phyloP scores from a whole-genome alignment of 768 basidiomycete species.

The Asterophora parasitica region DNA sequence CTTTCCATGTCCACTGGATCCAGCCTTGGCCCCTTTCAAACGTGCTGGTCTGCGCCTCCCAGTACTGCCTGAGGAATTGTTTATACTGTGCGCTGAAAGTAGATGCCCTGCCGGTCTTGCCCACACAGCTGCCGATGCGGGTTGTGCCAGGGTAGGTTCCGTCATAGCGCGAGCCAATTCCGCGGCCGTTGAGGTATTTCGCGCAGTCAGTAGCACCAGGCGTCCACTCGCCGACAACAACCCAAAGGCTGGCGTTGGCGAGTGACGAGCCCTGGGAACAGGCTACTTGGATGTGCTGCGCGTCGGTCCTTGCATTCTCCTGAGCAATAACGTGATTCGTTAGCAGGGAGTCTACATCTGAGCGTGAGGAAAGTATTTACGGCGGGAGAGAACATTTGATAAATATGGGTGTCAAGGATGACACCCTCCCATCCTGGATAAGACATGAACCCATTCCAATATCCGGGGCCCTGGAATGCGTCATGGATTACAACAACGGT shows the following conservation, averaged over 20 bases:
- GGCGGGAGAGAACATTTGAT: slow-evolving; percentile 63
- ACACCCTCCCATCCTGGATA: slow-evolving; percentile 56
- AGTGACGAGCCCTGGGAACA: slow-evolving; percentile 47
- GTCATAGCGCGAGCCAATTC: slow-evolving; percentile 60
- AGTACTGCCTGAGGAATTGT: slow-evolving; percentile 73
- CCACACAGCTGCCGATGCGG: slow-evolving; percentile 67
- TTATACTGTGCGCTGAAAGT: slow-evolving; percentile 76
- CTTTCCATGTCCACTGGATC: slow-evolving; percentile 84
- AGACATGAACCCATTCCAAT: slow-evolving; percentile 62
- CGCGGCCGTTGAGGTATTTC: slow-evolving; percentile 81
- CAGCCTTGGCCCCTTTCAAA: slow-evolving; percentile 71
- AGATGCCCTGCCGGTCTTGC: slow-evolving; percentile 68
- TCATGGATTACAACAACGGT: slow-evolving; percentile 68
- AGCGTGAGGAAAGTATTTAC: slow-evolving; percentile 31
- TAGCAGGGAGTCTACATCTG: not conserved
- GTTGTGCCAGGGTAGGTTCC: slow-evolving; percentile 62
- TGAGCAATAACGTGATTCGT: slow-evolving; percentile 14
- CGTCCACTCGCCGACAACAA: slow-evolving; percentile 86
- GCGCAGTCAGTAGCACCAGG: slow-evolving; percentile 75
- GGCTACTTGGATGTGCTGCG: slow-evolving; percentile 57
- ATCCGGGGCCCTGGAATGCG: slow-evolving; percentile 71
- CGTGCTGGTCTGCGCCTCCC: slow-evolving; percentile 79
- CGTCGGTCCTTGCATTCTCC: slow-evolving; percentile 41
- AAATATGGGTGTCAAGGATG: slow-evolving; percentile 76
- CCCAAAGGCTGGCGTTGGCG: slow-evolving; percentile 61